Conservation (phyloP, 2,329 filamentous ascomycete genomes). For the Metarhizium humberi region DNA sequence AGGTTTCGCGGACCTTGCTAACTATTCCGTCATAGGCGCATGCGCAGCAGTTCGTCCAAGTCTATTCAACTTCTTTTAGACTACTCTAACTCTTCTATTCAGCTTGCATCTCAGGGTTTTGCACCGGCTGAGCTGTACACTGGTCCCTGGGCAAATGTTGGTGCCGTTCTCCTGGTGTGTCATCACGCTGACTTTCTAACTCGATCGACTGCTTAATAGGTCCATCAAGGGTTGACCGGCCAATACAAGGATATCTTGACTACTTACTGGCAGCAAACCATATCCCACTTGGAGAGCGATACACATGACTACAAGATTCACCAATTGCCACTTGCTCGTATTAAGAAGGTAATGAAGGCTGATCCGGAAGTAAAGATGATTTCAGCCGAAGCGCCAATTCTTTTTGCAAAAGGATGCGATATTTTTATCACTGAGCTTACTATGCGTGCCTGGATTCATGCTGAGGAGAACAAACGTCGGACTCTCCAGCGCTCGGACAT, state of each 20-base stretch:
- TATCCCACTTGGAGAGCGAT: slow-evolving; percentile 88
- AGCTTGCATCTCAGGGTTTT: slow-evolving; percentile 82
- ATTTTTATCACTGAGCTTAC: slow-evolving; percentile 99
- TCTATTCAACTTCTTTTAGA: neutral
- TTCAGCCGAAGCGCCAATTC: slow-evolving; percentile 90
- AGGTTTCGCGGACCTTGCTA: slow-evolving; percentile 1
- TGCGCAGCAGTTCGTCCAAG: slow-evolving; percentile 32
- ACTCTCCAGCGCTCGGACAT: slow-evolving; percentile 95
- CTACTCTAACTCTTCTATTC: slow-evolving; percentile 16
- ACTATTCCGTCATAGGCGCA: slow-evolving; percentile 27
- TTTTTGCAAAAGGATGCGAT: slow-evolving; percentile 97
- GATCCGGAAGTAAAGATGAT: slow-evolving; percentile 99
- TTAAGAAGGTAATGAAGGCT: slow-evolving; percentile 99
- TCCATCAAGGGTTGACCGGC: slow-evolving; percentile 88
- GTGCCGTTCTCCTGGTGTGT: slow-evolving; percentile 17
- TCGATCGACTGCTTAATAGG: slow-evolving; percentile 40
- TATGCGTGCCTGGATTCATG: slow-evolving; percentile 99
- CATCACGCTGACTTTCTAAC: neutral
- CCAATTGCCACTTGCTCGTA: slow-evolving; percentile 90
- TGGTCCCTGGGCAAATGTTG: slow-evolving; percentile 88
- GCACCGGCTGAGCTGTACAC: slow-evolving; percentile 91
- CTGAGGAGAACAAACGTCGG: slow-evolving; percentile 95
- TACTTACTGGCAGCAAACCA: slow-evolving; percentile 98
- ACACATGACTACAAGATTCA: slow-evolving; percentile 98
- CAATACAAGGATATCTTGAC: slow-evolving; percentile 95